A percentile compares a stretch with the other conserved stretches of the same genome.
These are phyloP conservation scores for Kickxella alabastrina DNA, from an alignment of 192 early-diverging fungal genomes.

Conservation along the genomic window DNA sequence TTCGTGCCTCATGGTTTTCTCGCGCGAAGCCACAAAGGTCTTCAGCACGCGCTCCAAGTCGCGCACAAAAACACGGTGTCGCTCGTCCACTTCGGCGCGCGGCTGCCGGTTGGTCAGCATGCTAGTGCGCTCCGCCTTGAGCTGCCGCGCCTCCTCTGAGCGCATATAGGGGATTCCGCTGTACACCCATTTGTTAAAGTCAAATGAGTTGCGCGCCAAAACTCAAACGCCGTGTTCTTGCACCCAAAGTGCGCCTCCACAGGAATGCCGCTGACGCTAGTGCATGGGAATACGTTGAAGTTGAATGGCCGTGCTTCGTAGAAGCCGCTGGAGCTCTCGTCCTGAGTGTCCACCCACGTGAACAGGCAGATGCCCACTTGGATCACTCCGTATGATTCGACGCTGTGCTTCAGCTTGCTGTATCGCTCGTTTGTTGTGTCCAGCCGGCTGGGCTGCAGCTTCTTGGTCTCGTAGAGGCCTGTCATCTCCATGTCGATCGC, in stretches of 20 bases:
- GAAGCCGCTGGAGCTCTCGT: conserved; percentile 18
- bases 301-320: conserved; percentile 84
- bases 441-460: conserved; percentile 24
- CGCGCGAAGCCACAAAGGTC: conserved; percentile 13
- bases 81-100: conserved; percentile 12
- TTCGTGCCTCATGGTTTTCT: conserved; percentile 10
- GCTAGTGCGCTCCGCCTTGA: conserved; percentile 16
- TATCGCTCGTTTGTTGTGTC: conserved; percentile 60
- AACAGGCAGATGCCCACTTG: conserved; percentile 88
- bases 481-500: conserved; percentile 51
- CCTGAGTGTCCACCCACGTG: conserved; percentile 55
- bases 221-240: conserved; percentile 62
- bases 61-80: conserved; percentile 11
- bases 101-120: conserved; percentile 22
- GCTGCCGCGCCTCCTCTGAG: conserved; percentile 12
- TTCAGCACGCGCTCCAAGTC: conserved; percentile 18
- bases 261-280: conserved; percentile 15
- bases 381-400: conserved; percentile 56
- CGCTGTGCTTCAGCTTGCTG: conserved; percentile 51
- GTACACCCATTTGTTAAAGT: conserved; percentile 86
- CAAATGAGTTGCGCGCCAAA: conserved; percentile 75
- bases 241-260: conserved; percentile 41
- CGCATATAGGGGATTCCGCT: conserved; percentile 70
- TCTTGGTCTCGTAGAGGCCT: conserved; percentile 32
- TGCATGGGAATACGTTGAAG: conserved; percentile 79